Conservation (phyloP, 192 early-diverging fungal species). For the Thoreauomyces humboldtii region DNA sequence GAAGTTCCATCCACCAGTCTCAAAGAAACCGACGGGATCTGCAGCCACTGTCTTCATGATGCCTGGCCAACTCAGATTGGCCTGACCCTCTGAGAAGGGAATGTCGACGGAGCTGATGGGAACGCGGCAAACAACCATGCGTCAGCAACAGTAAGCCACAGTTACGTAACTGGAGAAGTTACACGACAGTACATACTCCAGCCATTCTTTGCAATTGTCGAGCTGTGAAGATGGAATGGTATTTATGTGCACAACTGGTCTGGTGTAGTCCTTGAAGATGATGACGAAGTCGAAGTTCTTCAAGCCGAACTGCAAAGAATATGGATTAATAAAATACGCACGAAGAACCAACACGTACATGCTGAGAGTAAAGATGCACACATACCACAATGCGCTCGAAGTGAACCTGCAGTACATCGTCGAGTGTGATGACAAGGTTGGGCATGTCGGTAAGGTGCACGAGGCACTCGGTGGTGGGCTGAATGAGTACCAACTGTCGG, state of each 20-base stretch:
- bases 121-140: background rate
- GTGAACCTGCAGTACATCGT: conserved; percentile 92
- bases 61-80: conserved; percentile 90
- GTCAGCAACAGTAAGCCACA: background rate
- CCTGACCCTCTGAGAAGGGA: conserved; percentile 87
- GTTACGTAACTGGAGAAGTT: background rate
- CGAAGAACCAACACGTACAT: background rate
- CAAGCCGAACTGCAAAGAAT: conserved; percentile 74
- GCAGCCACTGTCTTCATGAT: conserved; percentile 99
- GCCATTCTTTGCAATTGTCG: conserved; percentile 94
- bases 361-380: too few species aligned
- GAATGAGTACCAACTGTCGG: conserved; percentile 86
- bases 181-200: conserved; percentile 48
- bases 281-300: conserved; percentile 99
- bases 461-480: conserved; percentile 94
- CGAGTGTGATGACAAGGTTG: conserved; percentile 83
- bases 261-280: conserved; percentile 90
- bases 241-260: conserved; percentile 91
- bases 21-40: conserved; percentile 89
- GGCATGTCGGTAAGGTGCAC: conserved; percentile 95
- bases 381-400: conserved; percentile 86
- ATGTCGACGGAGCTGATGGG: conserved; percentile 68
- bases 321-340: background rate
- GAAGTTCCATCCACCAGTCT: conserved; percentile 89
- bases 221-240: conserved; percentile 89